Evolutionary conservation across 2,329 filamentous ascomycete species (phyloP).

Genomic region (Alternaria sp.): DNA sequence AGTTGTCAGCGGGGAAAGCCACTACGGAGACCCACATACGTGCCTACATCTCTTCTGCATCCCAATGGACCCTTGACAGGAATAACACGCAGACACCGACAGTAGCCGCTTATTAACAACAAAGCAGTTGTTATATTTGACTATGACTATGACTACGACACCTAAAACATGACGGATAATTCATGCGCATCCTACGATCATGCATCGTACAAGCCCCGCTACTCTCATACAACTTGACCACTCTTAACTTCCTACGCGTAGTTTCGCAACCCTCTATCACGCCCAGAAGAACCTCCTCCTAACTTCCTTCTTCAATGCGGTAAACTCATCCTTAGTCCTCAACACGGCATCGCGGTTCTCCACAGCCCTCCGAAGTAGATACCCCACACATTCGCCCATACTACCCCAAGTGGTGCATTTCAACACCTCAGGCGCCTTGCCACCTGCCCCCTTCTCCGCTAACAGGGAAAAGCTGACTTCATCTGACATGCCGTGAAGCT

Average conservation of each 20-base stretch:
- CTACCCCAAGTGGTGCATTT: constrained; percentile 65
- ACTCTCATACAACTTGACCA: neutral
- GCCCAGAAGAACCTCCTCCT: constrained; percentile 27
- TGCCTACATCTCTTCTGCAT: neutral
- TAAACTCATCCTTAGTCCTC: constrained; percentile 48
- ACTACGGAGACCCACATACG: constrained; percentile 7
- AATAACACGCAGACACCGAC: neutral
- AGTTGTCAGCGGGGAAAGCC: neutral
- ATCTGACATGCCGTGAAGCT: constrained; percentile 95
- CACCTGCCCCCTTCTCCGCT: constrained; percentile 25
- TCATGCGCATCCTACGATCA: neutral
- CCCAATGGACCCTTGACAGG: neutral
- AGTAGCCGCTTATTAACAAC: neutral
- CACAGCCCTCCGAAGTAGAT: constrained; percentile 63
- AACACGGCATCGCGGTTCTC: constrained; percentile 67
- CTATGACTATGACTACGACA: neutral
- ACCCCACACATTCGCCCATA: constrained; percentile 79
- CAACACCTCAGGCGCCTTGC: constrained; percentile 56
- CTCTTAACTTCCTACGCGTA: neutral
- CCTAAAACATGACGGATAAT: neutral
- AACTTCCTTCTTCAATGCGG: constrained; percentile 33
- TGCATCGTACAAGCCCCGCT: neutral
- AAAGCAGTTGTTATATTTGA: neutral
- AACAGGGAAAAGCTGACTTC: constrained; percentile 70
- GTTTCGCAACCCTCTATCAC: neutral